Conservation (phyloP, 2,329 filamentous ascomycete species). For the Exophiala alcalophila region DNA sequence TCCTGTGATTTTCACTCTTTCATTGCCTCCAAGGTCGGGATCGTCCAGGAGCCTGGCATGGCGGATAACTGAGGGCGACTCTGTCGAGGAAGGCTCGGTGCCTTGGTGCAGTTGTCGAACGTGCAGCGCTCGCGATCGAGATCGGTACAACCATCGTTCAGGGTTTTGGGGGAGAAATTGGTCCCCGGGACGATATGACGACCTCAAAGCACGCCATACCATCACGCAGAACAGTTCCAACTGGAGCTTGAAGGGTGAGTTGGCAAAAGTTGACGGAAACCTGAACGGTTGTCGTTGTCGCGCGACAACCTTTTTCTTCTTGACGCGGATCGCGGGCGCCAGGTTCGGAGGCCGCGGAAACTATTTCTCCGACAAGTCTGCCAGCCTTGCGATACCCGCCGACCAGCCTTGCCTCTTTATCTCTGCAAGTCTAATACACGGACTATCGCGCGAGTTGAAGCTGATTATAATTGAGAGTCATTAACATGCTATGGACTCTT, state of each 20-base stretch:
- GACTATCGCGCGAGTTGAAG: too few species aligned
- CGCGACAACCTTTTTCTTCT: too few species aligned
- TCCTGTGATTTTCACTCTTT: slow-evolving; percentile 21
- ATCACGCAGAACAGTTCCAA: slow-evolving; percentile 22
- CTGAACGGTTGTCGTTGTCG: too few species aligned
- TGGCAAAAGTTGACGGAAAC: too few species aligned
- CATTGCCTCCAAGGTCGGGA: not conserved
- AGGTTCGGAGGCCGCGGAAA: slow-evolving; percentile 4
- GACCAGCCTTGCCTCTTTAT: slow-evolving; percentile 3
- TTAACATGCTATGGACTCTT: too few species aligned
- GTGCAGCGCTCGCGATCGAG: not conserved
- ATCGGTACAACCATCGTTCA: not conserved
- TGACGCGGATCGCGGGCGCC: too few species aligned
- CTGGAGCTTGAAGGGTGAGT: too few species aligned
- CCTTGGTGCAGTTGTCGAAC: slow-evolving; percentile 4
- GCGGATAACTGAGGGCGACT: slow-evolving; percentile 2
- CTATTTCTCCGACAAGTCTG: slow-evolving; percentile 2
- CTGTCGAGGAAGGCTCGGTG: not conserved
- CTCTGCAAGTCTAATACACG: too few species aligned
- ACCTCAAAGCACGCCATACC: slow-evolving; percentile 20
- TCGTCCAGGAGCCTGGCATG: slow-evolving; percentile 14
- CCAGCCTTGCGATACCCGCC: too few species aligned
- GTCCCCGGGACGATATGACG: slow-evolving; percentile 17
- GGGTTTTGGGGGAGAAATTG: not conserved
- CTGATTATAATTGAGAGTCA: too few species aligned